These are phyloP conservation scores for Lepiota venenata DNA, from an alignment of 768 basidiomycete species.

Conservation along the genomic window DNA sequence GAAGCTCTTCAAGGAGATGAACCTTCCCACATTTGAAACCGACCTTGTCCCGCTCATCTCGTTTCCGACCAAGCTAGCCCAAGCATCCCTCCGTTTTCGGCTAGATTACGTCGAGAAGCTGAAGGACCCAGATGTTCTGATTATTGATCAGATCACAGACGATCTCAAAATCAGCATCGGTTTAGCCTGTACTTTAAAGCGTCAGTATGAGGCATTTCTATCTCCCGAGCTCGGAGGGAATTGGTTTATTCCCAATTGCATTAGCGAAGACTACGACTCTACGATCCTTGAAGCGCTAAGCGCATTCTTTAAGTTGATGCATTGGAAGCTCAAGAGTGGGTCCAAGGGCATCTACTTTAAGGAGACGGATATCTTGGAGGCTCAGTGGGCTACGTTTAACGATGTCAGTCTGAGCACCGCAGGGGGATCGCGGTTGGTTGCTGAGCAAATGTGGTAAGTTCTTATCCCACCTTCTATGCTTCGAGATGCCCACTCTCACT, in stretches of 20 bases:
- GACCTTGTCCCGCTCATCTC: conserved; percentile 90
- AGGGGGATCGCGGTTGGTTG: conserved; percentile 87
- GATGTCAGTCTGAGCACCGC: conserved; percentile 86
- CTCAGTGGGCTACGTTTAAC: conserved; percentile 93
- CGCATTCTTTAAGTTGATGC: conserved; percentile 90
- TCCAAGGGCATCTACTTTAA: conserved; percentile 93
- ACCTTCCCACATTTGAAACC: conserved; percentile 86
- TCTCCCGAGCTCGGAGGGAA: conserved; percentile 81
- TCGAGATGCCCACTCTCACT: not conserved
- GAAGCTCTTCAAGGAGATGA: conserved; percentile 77
- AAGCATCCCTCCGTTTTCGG: conserved; percentile 86
- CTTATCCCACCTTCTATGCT: not conserved
- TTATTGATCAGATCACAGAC: conserved; percentile 92
- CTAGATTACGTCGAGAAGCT: conserved; percentile 87
- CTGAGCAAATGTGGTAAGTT: conserved; percentile 90
- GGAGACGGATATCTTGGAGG: conserved; percentile 96
- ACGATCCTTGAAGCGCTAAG: conserved; percentile 85
- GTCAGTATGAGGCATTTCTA: conserved; percentile 91
- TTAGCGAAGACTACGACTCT: conserved; percentile 85
- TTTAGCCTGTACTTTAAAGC: conserved; percentile 91
- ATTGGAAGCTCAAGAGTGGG: conserved; percentile 94
- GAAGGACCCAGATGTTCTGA: conserved; percentile 83
- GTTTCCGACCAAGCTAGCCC: conserved; percentile 94
- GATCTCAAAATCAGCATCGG: conserved; percentile 90
- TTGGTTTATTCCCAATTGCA: conserved; percentile 88